phyloP scores from a whole-genome alignment of 2,329 filamentous ascomycete species.

The Drechslera avenae region DNA sequence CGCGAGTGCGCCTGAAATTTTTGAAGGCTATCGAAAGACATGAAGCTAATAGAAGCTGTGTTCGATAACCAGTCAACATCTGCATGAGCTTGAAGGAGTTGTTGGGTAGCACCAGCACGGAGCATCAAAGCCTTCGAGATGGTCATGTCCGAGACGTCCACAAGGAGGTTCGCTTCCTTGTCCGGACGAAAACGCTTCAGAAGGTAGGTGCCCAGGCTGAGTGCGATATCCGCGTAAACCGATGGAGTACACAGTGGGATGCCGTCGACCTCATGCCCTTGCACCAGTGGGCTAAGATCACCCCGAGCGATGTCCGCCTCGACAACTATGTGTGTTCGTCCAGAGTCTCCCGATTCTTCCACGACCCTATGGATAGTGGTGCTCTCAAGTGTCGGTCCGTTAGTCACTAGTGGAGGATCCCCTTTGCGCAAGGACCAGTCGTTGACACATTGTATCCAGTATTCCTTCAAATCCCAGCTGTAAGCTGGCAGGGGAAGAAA shows the following conservation, averaged over 20 bases:
- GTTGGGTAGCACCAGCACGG: slow-evolving; percentile 4
- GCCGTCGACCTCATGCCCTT: slow-evolving; percentile 23
- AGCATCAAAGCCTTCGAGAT: slow-evolving; percentile 20
- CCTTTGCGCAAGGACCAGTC: slow-evolving; percentile 38
- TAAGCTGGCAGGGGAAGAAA: slow-evolving; percentile 43
- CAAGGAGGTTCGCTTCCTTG: neutral
- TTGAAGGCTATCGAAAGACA: slow-evolving; percentile 18
- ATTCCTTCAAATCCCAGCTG: slow-evolving; percentile 44
- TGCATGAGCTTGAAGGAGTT: slow-evolving; percentile 17
- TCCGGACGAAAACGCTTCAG: neutral
- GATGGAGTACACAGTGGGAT: slow-evolving; percentile 21
- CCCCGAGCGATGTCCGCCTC: slow-evolving; percentile 17
- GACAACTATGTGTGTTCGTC: slow-evolving; percentile 7
- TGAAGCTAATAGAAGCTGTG: slow-evolving; percentile 14
- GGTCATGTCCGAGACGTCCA: slow-evolving; percentile 19
- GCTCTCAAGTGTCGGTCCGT: slow-evolving; percentile 4
- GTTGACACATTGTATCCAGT: slow-evolving; percentile 46
- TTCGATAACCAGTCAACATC: slow-evolving; percentile 15
- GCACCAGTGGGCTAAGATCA: slow-evolving; percentile 13
- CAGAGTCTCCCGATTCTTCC: neutral
- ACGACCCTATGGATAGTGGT: slow-evolving; percentile 5
- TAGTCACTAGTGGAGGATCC: slow-evolving; percentile 3
- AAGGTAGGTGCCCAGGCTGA: slow-evolving; percentile 34
- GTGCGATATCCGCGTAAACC: slow-evolving; percentile 44
- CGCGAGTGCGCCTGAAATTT: slow-evolving; percentile 18